Base-by-base conservation (phyloP, 2,329 filamentous ascomycete genomes). In the Dactylellina parvicollis region DNA sequence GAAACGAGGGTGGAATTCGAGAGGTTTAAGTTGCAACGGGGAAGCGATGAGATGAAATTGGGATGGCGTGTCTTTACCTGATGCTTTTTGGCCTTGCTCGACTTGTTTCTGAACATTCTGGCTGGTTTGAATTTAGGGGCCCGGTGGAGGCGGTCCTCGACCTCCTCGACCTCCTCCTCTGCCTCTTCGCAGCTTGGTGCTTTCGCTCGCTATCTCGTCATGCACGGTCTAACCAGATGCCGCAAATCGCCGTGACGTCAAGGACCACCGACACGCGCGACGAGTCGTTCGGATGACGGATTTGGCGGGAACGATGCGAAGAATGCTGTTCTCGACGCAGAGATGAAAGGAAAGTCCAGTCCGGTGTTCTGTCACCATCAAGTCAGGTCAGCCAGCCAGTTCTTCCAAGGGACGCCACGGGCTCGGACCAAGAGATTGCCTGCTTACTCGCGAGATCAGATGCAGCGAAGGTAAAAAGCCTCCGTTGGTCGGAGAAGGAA, bases 181-280 rank as follows among this genome's bases (percentile, higher is more conserved):
- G 44, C 49, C 47, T 47, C 60, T 38, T 42, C 34, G 4, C 30
- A 28, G 24, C 46, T 47, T 47, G 28, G 9, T 30, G 16, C 30
- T 20, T n/a, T n/a, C n/a, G n/a, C n/a, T n/a, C n/a, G n/a, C n/a
- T n/a, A n/a, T n/a, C n/a, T n/a, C n/a, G 47, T 44, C 57, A 9
- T 32, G 18, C 59, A 20, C 59, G 42, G 30, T 28, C 60, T 50
- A 66, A 24, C 14, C 42, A 46, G 9, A 14, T 18, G 18, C 16
- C 20, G 24, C 42, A 71, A 71, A 28, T 52, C 57, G 50, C 66
- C 66, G 66, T 71, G 66, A 71, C 66, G 66, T 71, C 32, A 56
- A 71, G 66, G 36, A 44, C 20, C 26, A 14, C 26, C 24, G 59
- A 64, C 12, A 36, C 8, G 52, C 16, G 18, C 20, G 34, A 28